Percentiles rank a stretch among this genome's conserved stretches.
These are phyloP conservation scores for Fusarium sororula DNA, from an alignment of 2,329 filamentous ascomycete species.

Conservation along the genomic window DNA sequence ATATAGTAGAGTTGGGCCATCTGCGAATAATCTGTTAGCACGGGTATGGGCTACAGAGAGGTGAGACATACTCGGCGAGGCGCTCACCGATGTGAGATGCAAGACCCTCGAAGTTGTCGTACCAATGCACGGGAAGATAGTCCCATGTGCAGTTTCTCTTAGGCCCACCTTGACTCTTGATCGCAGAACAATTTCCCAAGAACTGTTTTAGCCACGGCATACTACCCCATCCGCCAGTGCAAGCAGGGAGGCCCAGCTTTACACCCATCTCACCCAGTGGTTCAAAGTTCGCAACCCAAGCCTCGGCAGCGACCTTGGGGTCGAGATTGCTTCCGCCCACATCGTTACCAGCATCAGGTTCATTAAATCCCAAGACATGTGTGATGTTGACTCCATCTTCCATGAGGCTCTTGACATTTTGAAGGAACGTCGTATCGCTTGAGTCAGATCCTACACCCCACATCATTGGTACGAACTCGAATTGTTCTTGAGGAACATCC, in stretches of 20 bases:
- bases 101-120: constrained; percentile 74
- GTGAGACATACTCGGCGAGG: constrained; percentile 45
- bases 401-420: constrained; percentile 65
- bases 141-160: constrained; percentile 67
- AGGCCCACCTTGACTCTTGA: constrained; percentile 57
- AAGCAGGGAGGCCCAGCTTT: constrained; percentile 75
- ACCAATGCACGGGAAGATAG: constrained; percentile 73
- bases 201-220: constrained; percentile 75
- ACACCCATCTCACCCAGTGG: constrained; percentile 72
- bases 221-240: constrained; percentile 69
- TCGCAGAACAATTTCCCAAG: constrained; percentile 67
- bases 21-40: constrained; percentile 44
- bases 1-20: constrained; percentile 71
- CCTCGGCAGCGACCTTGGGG: constrained; percentile 68
- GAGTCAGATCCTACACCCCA: constrained; percentile 67
- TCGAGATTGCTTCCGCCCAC: constrained; percentile 71
- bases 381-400: constrained; percentile 64
- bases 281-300: constrained; percentile 77
- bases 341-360: constrained; percentile 69
- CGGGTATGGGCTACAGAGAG: neutral
- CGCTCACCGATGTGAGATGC: constrained; percentile 71
- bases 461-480: constrained; percentile 85
- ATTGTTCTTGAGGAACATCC: constrained; percentile 59
- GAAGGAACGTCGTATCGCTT: constrained; percentile 68
- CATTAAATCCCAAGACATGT: constrained; percentile 81